phyloP scores from a whole-genome alignment of 208 protist genomes.

The Phytomonas sp. region DNA sequence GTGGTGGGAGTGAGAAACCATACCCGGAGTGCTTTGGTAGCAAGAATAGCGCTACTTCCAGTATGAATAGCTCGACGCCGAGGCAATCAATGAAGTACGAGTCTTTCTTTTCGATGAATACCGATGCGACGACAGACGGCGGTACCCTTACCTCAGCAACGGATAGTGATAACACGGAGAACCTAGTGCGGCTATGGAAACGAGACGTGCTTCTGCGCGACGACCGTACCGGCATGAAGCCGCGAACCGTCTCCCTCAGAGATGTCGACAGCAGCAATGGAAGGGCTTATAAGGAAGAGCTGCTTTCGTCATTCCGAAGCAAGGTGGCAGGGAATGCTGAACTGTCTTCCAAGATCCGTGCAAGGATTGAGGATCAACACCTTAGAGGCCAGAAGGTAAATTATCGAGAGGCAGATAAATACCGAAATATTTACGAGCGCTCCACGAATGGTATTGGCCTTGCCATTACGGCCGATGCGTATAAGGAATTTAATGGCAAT shows the following conservation, averaged over 20 bases:
- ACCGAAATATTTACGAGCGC: conserved; percentile 28
- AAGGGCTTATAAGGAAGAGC: conserved; percentile 28
- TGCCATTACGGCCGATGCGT: conserved; percentile 63
- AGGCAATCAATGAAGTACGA: conserved; percentile 4
- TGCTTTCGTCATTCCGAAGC: conserved; percentile 44
- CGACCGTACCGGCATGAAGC: conserved; percentile 33
- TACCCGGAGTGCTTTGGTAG: neutral
- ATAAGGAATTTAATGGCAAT: conserved; percentile 40
- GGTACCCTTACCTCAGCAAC: neutral
- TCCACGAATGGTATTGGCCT: conserved; percentile 66
- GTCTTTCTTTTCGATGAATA: conserved; percentile 1
- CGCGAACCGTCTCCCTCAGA: conserved; percentile 23
- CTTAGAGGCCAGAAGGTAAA: conserved; percentile 40
- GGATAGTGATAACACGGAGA: conserved; percentile 14
- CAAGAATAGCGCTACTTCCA: neutral
- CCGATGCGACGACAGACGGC: neutral
- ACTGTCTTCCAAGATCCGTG: conserved; percentile 24
- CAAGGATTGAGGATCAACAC: conserved; percentile 22
- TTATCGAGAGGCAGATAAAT: conserved; percentile 46
- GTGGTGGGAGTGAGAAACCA: neutral
- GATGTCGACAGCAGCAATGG: conserved; percentile 39
- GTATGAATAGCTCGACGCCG: neutral
- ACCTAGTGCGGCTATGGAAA: conserved; percentile 34
- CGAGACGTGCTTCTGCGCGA: conserved; percentile 32
- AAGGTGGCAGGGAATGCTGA: conserved; percentile 30